Percentiles rank a stretch among this genome's conserved stretches.
These are phyloP conservation scores for Centella asiatica DNA, from an alignment of 129 eudicot genomes.

Conservation along the genomic window DNA sequence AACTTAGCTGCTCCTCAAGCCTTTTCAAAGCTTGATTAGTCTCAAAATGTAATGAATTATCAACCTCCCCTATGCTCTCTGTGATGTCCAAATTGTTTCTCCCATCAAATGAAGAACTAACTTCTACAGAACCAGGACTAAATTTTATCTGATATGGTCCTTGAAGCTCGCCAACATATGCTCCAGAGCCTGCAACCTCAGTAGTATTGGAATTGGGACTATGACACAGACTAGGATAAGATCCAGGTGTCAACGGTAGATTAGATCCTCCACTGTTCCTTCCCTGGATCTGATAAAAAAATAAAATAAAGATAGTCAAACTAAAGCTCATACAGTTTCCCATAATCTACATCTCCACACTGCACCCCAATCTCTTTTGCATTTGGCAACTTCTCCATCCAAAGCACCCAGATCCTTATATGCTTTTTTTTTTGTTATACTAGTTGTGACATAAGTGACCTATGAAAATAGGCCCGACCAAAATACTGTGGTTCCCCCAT, in stretches of 20 bases:
- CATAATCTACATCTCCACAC: neutral
- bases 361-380: no score
- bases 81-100: constrained; percentile 27
- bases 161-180: constrained; percentile 34
- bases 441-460: no score
- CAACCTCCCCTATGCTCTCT: constrained; percentile 27
- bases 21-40: constrained; percentile 48
- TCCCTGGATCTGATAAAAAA: constrained; percentile 41
- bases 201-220: constrained; percentile 45
- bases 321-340: neutral
- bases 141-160: constrained; percentile 48
- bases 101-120: constrained; percentile 44
- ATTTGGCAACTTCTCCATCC: no score
- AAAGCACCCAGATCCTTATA: no score
- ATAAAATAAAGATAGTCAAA: neutral
- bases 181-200: constrained; percentile 37
- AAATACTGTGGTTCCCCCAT: no score
- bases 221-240: constrained; percentile 45
- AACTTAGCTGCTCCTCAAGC: constrained; percentile 75
- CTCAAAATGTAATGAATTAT: constrained; percentile 35
- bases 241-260: constrained; percentile 35
- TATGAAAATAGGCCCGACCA: no score
- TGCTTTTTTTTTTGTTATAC: no score
- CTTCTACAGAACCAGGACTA: constrained; percentile 74
- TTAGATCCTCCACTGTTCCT: constrained; percentile 37